These are phyloP conservation scores for Fraxinus quadrangulata DNA, from an alignment of 257 asterid genomes.

Conservation along the genomic window DNA sequence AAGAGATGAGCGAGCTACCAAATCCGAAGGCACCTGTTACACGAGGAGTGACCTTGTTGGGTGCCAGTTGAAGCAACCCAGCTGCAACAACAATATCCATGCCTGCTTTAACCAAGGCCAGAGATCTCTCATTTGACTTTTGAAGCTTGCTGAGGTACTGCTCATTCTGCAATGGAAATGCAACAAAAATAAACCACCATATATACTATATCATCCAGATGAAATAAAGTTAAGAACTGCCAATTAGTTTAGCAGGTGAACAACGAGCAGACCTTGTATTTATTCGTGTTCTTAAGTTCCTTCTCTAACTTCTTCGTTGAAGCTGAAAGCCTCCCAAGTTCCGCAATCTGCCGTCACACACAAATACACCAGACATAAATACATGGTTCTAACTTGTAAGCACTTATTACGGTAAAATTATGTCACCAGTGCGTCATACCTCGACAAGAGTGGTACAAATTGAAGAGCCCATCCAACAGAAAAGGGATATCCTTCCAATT, in stretches of 20 bases:
- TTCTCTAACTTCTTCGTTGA: slow-evolving; percentile 76
- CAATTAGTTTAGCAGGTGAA: slow-evolving; percentile 5
- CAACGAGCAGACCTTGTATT: slow-evolving; percentile 56
- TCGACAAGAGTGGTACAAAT: slow-evolving; percentile 76
- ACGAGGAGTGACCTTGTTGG: slow-evolving; percentile 93
- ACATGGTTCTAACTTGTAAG: neutral
- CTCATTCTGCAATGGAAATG: slow-evolving; percentile 55
- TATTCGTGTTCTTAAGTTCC: slow-evolving; percentile 66
- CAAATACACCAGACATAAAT: slow-evolving; percentile 15
- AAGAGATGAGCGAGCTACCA: slow-evolving; percentile 84
- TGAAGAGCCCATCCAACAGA: slow-evolving; percentile 88
- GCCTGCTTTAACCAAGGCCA: slow-evolving; percentile 78
- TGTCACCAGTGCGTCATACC: slow-evolving; percentile 40
- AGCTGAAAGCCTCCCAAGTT: slow-evolving; percentile 77
- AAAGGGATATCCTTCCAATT: slow-evolving; percentile 83
- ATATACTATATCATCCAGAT: neutral
- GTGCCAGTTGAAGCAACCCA: slow-evolving; percentile 92
- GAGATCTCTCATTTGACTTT: slow-evolving; percentile 75
- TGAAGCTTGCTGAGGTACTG: slow-evolving; percentile 59
- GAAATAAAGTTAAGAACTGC: slow-evolving; percentile 6
- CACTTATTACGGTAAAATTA: slow-evolving; percentile 6
- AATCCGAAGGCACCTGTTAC: slow-evolving; percentile 94
- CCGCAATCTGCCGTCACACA: slow-evolving; percentile 59
- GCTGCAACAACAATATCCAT: slow-evolving; percentile 87
- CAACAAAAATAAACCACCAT: slow-evolving; percentile 18